Evolutionary conservation across 1,284 basidiomycete species (phyloP).

Genomic region (Naganishia albida): DNA sequence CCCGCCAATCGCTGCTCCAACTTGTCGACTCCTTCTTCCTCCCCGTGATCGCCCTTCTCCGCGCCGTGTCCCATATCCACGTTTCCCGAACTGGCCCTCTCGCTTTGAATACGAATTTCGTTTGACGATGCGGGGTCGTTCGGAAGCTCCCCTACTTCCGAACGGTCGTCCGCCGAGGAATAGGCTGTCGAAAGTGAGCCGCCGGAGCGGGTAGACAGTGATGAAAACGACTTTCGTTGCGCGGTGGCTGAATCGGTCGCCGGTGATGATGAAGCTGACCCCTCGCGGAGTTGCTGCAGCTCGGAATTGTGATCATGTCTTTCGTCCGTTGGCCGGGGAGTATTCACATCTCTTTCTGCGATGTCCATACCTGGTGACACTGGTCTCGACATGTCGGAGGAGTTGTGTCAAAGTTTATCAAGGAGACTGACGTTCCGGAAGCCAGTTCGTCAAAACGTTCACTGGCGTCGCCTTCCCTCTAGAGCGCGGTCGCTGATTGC

Average conservation of each 20-base stretch:
- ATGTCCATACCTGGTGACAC: neutral
- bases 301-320: neutral
- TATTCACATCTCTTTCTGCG: constrained; percentile 1
- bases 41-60: neutral
- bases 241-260: neutral
- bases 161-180: constrained; percentile 16
- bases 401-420: neutral
- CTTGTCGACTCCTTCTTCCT: constrained; percentile 4
- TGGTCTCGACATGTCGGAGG: constrained; percentile 1
- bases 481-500: no score
- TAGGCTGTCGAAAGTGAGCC: constrained; percentile 16
- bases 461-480: neutral
- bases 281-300: neutral
- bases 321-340: constrained; percentile 16
- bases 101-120: neutral
- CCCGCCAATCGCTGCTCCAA: constrained; percentile 13
- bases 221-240: constrained; percentile 16
- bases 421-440: neutral
- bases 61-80: neutral
- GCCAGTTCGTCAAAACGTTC: neutral
- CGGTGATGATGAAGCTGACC: constrained; percentile 1
- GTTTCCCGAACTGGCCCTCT: neutral
- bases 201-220: neutral
- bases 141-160: constrained; percentile 23
- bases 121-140: neutral